Evolutionary conservation across 495 filamentous ascomycete species (phyloP), one percentile per base, ranked within the genome.

Genomic region (Xylona heveae): DNA sequence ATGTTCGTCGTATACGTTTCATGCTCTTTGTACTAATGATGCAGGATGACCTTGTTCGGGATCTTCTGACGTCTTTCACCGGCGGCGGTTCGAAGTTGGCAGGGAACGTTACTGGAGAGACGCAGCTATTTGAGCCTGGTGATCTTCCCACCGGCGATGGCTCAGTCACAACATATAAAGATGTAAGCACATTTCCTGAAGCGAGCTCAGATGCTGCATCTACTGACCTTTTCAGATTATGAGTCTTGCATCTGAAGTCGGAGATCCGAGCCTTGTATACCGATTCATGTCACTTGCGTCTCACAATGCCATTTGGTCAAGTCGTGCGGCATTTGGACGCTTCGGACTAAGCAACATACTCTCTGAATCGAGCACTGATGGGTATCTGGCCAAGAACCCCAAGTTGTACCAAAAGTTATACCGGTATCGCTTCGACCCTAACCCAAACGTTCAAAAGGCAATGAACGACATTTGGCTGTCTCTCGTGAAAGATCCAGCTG

Each of bases 391-490:
- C 3, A 55, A 70, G 40, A 91, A 94, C 41, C 80, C 81, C 2
- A 94, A 91, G 51, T 65, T 97, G 24, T 93, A 93, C 44, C 79
- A 83, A 2, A 93, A 93, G 49, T 61, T 97, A 4, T 97, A 77
- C 50, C 68, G 88, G 20, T 97, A 94, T 55, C 61, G 80, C 19
- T 94, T 93, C 30, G 88, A 97, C 51, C 88, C 88, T 0, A 93
- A 91, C 46, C 66, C 73, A 3, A 84, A 81, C 46, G 88, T 95
- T 14, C 78, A 79, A 44, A 70, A 72, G 26, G 84, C 84, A 3
- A 97, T 97, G 88, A 82, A 88, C 38, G 78, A 85, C 34, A 97
- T 97, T 40, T 95, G 88, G 88, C 78, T 75, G 42, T 73, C 85
- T 0, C 49, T 95, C 20, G 80, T 95, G 34, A 88, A 82, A 47